A percentile compares a stretch with the other conserved stretches of the same genome.
Conservation (phyloP, 805 yeast species). For the Pichia occidentalis region DNA sequence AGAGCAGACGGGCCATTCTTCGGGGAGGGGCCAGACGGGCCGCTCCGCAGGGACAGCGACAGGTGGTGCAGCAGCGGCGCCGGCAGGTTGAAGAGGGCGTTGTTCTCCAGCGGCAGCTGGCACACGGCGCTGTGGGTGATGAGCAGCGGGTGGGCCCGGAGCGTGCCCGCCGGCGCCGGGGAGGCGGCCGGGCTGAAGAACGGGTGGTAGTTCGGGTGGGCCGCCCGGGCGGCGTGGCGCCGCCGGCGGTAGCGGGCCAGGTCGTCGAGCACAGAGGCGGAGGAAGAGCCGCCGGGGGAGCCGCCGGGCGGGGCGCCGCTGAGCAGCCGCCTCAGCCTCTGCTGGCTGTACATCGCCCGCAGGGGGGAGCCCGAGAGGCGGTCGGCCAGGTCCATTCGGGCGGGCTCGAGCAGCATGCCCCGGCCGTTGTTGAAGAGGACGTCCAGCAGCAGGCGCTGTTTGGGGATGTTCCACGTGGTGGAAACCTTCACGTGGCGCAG, state of each 20-base stretch:
- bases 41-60: too few relatives aligned
- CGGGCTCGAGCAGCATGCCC: constrained; percentile 28
- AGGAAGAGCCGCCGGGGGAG: background rate
- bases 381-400: constrained; percentile 14
- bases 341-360: constrained; percentile 1
- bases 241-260: constrained; percentile 4
- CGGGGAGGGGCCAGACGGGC: too few relatives aligned
- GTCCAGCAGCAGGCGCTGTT: constrained; percentile 25
- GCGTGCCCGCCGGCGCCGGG: too few relatives aligned
- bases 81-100: constrained; percentile 4
- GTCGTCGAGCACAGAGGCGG: background rate
- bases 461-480: constrained; percentile 26
- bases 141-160: background rate
- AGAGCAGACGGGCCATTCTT: too few relatives aligned
- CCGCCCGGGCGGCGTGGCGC: background rate
- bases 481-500: constrained; percentile 22
- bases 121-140: constrained; percentile 6
- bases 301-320: background rate
- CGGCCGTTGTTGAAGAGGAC: constrained; percentile 26
- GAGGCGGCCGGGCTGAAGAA: background rate
- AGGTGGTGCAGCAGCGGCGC: too few relatives aligned
- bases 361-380: background rate
- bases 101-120: constrained; percentile 1
- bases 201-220: constrained; percentile 1
- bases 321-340: background rate